Evolutionary conservation across 768 basidiomycete species (phyloP).

Genomic region (Boletus bicolor): DNA sequence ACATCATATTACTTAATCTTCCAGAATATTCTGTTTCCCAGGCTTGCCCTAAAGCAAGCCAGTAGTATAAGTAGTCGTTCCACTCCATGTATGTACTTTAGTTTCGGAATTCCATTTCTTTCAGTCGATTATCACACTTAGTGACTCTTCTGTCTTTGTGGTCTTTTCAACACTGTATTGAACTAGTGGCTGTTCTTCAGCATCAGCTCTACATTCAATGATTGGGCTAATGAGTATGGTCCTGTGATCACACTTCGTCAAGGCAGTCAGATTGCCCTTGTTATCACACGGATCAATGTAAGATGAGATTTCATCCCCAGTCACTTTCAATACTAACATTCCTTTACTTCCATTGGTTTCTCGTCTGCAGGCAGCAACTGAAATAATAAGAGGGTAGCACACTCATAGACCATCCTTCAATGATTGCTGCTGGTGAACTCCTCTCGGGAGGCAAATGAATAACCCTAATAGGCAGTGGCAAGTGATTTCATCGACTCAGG

Average conservation of each 20-base stretch:
- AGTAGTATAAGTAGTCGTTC: too few species aligned
- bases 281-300: conserved; percentile 22
- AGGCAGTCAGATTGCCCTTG: conserved; percentile 31
- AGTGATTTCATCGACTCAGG: conserved; percentile 51
- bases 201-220: conserved; percentile 36
- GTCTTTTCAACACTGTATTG: too few species aligned
- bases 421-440: conserved; percentile 52
- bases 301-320: not conserved
- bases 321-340: not conserved
- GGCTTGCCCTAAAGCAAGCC: too few species aligned
- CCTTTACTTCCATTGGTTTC: not conserved
- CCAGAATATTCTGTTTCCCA: too few species aligned
- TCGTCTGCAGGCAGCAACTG: conserved; percentile 43
- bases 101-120: too few species aligned
- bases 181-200: not conserved
- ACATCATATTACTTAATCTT: too few species aligned
- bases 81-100: too few species aligned
- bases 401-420: conserved; percentile 48
- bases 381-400: conserved; percentile 56
- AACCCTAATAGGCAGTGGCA: conserved; percentile 46
- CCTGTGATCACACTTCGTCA: conserved; percentile 55
- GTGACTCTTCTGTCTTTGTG: too few species aligned
- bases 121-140: too few species aligned
- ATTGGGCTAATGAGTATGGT: conserved; percentile 56
- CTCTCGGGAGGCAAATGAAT: conserved; percentile 55